Evolutionary conservation across 306 rosid genomes (phyloP).

Genomic region (Trichosanthes truncata): DNA sequence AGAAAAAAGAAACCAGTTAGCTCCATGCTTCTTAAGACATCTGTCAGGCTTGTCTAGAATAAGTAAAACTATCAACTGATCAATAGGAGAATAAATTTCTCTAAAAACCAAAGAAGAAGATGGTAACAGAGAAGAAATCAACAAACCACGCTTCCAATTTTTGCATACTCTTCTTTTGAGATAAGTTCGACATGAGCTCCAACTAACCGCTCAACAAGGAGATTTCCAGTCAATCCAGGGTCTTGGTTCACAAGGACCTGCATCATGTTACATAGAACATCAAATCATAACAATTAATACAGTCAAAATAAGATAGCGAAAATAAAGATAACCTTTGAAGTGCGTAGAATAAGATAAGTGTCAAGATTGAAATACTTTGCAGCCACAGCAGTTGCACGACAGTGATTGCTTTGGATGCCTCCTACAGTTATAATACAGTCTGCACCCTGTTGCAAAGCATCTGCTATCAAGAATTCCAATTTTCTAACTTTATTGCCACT

Average conservation of each 20-base stretch:
- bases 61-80: not conserved
- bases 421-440: slow-evolving; percentile 75
- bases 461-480: slow-evolving; percentile 88
- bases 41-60: not conserved
- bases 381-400: slow-evolving; percentile 95
- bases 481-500: slow-evolving; percentile 92
- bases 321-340: slow-evolving; percentile 42
- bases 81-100: not conserved
- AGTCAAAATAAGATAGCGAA: not conserved
- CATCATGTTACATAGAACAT: not conserved
- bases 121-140: slow-evolving; percentile 10
- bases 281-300: not conserved
- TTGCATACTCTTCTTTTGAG: slow-evolving; percentile 70
- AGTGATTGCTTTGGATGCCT: slow-evolving; percentile 95
- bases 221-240: slow-evolving; percentile 78
- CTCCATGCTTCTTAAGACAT: not conserved
- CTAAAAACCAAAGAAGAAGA: not conserved
- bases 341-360: slow-evolving; percentile 63
- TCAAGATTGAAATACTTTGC: slow-evolving; percentile 84
- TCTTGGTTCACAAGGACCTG: slow-evolving; percentile 63
- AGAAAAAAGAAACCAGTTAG: not conserved
- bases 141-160: slow-evolving; percentile 67
- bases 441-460: slow-evolving; percentile 66
- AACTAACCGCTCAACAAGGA: slow-evolving; percentile 76
- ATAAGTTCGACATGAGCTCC: slow-evolving; percentile 77